Percentiles rank a stretch among this genome's conserved stretches.
phyloP scores from a whole-genome alignment of 2,329 filamentous ascomycete species.

The Eurotiales sp. region DNA sequence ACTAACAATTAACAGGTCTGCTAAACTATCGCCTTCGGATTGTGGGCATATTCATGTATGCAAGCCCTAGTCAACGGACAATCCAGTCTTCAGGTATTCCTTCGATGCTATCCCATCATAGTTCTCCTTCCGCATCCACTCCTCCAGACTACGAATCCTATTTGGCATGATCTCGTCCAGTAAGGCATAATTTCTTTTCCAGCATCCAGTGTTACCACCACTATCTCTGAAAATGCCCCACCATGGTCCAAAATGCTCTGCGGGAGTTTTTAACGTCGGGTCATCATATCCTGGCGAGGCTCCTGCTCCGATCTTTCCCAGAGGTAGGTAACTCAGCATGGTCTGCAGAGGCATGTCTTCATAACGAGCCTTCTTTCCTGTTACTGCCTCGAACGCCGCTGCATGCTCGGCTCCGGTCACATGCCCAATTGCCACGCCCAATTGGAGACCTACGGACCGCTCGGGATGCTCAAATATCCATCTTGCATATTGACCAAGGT shows the following conservation, averaged over 20 bases:
- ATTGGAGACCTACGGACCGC: background rate
- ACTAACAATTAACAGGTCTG: no score
- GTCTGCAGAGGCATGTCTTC: no score
- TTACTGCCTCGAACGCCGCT: background rate
- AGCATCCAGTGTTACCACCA: background rate
- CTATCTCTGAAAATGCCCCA: background rate
- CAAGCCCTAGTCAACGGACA: no score
- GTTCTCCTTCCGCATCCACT: background rate
- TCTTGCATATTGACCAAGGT: background rate
- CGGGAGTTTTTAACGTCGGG: background rate
- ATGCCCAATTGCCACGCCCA: background rate
- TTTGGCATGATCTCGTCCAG: background rate
- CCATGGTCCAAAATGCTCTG: background rate
- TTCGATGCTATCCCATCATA: no score
- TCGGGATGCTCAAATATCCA: background rate
- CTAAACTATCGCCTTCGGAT: no score
- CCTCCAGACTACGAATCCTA: background rate
- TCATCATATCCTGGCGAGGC: background rate
- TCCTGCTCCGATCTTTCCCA: background rate
- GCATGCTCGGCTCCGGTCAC: background rate
- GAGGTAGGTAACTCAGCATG: no score
- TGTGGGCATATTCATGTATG: no score
- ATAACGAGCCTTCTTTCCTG: background rate
- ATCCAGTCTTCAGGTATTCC: no score
- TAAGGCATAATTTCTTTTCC: background rate